Base-by-base conservation (phyloP, 2,329 filamentous ascomycete genomes). In the Curvularia lunata region DNA sequence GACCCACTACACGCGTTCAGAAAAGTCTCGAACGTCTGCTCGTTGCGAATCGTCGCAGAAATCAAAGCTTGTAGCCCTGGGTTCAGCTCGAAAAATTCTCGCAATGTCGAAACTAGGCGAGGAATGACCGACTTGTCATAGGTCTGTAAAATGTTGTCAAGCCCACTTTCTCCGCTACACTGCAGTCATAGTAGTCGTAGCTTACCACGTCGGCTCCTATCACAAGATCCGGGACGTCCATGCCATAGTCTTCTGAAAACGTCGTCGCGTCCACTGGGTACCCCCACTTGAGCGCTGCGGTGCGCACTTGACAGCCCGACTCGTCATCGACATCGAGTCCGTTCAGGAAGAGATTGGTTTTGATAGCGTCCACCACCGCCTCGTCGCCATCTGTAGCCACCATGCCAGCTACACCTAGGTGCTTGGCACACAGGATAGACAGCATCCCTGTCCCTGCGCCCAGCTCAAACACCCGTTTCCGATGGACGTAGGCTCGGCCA, bases 361-460 rank as follows among this genome's bases (percentile, higher is more conserved):
- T 82, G 34, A 93, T 79, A 34, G 84, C 84, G 67, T 87, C 85
- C 48, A 92, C 84, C 1, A 93, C 88, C 52, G 88, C 86, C 65
- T 88, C 85, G 13, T 90, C 90, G 2, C 91, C 91, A 69, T 95
- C 91, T 0, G 91, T 91, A 2, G 88, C 86, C 5, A 89, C 81
- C 21, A 89, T 85, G 50, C 86, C 83, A 0, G 76, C 71, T 0
- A 88, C 83, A 5, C 75, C 80, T 0, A 94, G 81, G 68, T 87
- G 79, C 64, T 88, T 90, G n/a, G 87, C 85, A 62, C 90, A 91
- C 0, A 93, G 78, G 12, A 93, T 85, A 0, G 89, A 89, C 1
- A 92, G 76, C 70, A 92, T 90, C 0, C 90, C 91, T 1, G 91
- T 93, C 1, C 91, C 91, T 1, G 89, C 86, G 3, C 91, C 91